phyloP scores from a whole-genome alignment of 352 stramenopile species.

The Pythium brassicae region DNA sequence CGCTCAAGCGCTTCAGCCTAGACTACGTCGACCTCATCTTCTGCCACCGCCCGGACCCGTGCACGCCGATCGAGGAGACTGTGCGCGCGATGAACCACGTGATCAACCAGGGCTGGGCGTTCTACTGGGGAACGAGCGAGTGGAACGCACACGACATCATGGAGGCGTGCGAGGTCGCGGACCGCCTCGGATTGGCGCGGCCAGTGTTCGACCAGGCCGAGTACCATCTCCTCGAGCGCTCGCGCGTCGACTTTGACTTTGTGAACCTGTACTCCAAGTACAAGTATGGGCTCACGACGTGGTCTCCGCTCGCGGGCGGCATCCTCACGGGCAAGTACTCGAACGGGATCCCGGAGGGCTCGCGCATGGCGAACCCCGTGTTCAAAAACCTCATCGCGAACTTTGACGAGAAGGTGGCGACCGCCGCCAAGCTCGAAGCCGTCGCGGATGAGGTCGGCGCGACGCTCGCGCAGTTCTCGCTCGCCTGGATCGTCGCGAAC shows the following conservation, averaged over 20 bases:
- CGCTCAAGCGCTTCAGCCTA: constrained; percentile 31
- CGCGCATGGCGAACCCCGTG: constrained; percentile 9
- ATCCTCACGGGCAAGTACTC: constrained; percentile 60
- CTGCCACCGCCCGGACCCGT: constrained; percentile 31
- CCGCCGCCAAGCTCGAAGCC: constrained; percentile 38
- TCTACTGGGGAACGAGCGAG: constrained; percentile 45
- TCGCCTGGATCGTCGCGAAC: constrained; percentile 51
- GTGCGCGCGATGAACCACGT: too few relatives aligned
- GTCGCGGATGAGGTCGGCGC: constrained; percentile 54
- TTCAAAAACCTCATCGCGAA: neutral
- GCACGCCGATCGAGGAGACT: constrained; percentile 15
- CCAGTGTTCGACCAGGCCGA: constrained; percentile 35
- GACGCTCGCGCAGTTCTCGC: constrained; percentile 37
- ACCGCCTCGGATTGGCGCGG: constrained; percentile 27
- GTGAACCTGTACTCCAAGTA: constrained; percentile 42
- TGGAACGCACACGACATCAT: constrained; percentile 46
- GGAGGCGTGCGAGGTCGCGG: constrained; percentile 35
- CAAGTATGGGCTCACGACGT: constrained; percentile 26
- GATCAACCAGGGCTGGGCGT: constrained; percentile 1
- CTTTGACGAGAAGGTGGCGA: constrained; percentile 35
- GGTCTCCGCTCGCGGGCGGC: constrained; percentile 25
- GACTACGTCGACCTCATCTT: constrained; percentile 53
- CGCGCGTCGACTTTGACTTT: constrained; percentile 46
- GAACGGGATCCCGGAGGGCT: constrained; percentile 26
- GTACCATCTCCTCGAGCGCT: constrained; percentile 52